Conservation (phyloP, 176 grass and related monocot species). For the Alloteropsis semialata region DNA sequence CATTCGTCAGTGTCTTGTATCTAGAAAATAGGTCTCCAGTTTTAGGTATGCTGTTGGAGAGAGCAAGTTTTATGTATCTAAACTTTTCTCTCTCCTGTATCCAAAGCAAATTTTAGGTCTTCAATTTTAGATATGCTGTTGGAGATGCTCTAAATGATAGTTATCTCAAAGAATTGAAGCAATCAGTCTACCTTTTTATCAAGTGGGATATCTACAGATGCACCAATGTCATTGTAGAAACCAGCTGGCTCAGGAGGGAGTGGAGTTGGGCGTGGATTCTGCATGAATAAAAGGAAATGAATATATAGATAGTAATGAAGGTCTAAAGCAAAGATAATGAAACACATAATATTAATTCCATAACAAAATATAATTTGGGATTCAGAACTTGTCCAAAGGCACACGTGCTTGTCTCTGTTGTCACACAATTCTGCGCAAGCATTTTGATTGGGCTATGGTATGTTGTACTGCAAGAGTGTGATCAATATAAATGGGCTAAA, state of each 20-base stretch:
- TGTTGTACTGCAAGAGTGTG: not conserved
- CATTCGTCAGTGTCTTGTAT: no score
- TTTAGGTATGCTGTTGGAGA: no score
- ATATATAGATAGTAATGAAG: not conserved
- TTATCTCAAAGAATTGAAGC: not conserved
- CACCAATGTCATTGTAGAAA: slow-evolving; percentile 49
- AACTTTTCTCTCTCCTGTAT: no score
- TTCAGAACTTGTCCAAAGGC: not conserved
- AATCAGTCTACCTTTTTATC: slow-evolving; percentile 37
- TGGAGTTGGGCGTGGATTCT: slow-evolving; percentile 33
- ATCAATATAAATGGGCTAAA: not conserved
- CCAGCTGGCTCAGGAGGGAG: slow-evolving; percentile 55
- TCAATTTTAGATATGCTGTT: no score
- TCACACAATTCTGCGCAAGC: not conserved
- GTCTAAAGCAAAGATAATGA: not conserved
- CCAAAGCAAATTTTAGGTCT: no score
- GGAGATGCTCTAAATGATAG: no score
- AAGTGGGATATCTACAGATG: slow-evolving; percentile 57
- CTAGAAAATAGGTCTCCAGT: no score
- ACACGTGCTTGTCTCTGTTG: not conserved
- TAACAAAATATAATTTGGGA: not conserved
- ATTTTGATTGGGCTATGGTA: not conserved
- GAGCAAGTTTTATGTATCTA: no score
- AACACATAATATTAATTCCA: not conserved
- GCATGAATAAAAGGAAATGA: not conserved